Evolutionary conservation across 2,329 filamentous ascomycete genomes (phyloP).

Genomic region (Berkeleyomyces basicola): DNA sequence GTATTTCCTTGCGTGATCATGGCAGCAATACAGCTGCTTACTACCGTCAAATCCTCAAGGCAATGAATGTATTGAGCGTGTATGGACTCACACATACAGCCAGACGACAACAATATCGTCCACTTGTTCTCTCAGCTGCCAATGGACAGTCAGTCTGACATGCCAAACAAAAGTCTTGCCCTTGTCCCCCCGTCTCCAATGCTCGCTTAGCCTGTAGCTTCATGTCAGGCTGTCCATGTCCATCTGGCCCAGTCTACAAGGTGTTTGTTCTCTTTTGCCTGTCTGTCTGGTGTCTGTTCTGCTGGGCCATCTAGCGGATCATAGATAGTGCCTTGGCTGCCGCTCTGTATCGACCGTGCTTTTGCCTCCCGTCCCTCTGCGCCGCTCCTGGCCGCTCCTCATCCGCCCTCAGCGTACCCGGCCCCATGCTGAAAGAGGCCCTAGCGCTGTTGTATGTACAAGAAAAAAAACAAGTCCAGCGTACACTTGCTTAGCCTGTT

Average conservation of each 20-base stretch:
- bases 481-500: neutral
- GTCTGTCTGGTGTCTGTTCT: neutral
- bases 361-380: neutral
- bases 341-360: neutral
- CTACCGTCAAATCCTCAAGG: no score
- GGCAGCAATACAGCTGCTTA: no score
- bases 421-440: neutral
- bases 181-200: neutral
- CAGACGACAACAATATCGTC: neutral
- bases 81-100: no score
- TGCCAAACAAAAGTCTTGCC: neutral
- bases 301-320: neutral
- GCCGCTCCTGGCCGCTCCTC: neutral
- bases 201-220: neutral
- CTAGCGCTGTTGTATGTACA: neutral
- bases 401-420: neutral
- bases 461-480: no score
- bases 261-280: neutral
- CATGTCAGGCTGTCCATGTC: neutral
- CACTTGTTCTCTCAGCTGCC: neutral
- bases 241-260: no score
- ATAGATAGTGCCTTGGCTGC: neutral
- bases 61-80: no score
- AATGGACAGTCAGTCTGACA: neutral
- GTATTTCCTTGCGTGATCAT: no score